Base-by-base conservation (phyloP, 306 rosid species). In the Hippophae gyantsensis region DNA sequence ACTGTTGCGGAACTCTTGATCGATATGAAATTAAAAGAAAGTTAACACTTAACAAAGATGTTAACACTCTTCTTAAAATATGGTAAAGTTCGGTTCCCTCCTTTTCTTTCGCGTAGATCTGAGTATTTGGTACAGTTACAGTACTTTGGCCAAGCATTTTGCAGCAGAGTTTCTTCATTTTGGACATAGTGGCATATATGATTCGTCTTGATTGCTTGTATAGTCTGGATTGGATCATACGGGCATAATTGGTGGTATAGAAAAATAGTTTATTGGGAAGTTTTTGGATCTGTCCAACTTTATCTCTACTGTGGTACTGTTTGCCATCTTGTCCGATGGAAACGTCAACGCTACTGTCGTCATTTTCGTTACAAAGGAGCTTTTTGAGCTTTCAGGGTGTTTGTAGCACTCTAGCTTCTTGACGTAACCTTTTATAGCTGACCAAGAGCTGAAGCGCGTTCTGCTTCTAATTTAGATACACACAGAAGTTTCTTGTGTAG, bases 51-150 rank as follows among this genome's bases (percentile, higher is more conserved):
- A 18, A 18, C 52, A 92, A 92, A 68, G 99, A 92, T 42, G 99
- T 96, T 27, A 92, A 92, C 83, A 88, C 99, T 72, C 81, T 92
- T 41, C 80, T 92, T 55, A 92, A 88, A 67, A 92, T 57, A 86
- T 88, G 99, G 98, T 90, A 9, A 59, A 32, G 23, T 32, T 2
- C 38, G 3, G 38, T 32, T 32, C 38, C 5, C 38, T 53, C 14
- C 32, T n/a, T 1, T 2, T 48, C 52, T 57, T 10, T 50, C n/a
- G 11, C 51, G 48, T 69, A 72, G 78, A 75, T 72, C 76, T 72
- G 55, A 32, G 45, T 8, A 25, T 54, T 46, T 32, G 42, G 6
- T 25, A n/a, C 54, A 7, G 10, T 46, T 46, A 46, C 50, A 9
- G 50, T 13, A 9, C n/a, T 2, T 46, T 9, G 50, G 8, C 50